These are phyloP conservation scores for Solanum chiquidenum DNA, from an alignment of 257 asterid genomes.

Conservation along the genomic window DNA sequence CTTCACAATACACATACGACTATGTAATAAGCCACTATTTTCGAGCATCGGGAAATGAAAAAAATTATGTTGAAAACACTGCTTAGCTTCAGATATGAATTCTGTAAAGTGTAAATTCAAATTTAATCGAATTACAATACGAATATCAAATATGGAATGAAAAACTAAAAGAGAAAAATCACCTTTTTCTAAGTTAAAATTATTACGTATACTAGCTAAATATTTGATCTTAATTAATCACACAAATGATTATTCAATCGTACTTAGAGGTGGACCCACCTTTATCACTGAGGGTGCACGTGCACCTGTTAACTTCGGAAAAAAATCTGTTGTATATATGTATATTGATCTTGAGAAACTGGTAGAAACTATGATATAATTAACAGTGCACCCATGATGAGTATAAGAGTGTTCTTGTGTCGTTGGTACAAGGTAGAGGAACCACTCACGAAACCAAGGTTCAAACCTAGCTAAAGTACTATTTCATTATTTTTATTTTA, in stretches of 20 bases:
- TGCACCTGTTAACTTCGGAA: neutral
- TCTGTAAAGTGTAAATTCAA: accelerated
- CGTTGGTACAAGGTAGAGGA: neutral
- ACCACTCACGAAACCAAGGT: neutral
- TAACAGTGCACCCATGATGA: neutral
- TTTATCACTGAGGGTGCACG: neutral
- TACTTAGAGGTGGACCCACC: neutral
- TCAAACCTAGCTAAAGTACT: neutral
- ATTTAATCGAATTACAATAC: neutral
- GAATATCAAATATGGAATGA: neutral
- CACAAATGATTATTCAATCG: neutral
- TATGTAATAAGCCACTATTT: neutral
- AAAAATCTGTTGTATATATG: neutral
- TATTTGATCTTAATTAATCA: neutral
- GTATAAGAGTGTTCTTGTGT: neutral
- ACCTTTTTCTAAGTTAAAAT: neutral
- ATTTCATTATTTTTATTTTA: too few species aligned
- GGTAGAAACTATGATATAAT: too few species aligned
- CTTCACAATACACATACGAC: neutral
- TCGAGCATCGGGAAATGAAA: neutral
- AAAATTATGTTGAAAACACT: neutral
- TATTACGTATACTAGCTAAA: neutral
- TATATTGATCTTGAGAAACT: too few species aligned
- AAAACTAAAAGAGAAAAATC: neutral
- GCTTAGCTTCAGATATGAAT: neutral